Conservation (phyloP, 208 protist species). For the Lotmaria passim region DNA sequence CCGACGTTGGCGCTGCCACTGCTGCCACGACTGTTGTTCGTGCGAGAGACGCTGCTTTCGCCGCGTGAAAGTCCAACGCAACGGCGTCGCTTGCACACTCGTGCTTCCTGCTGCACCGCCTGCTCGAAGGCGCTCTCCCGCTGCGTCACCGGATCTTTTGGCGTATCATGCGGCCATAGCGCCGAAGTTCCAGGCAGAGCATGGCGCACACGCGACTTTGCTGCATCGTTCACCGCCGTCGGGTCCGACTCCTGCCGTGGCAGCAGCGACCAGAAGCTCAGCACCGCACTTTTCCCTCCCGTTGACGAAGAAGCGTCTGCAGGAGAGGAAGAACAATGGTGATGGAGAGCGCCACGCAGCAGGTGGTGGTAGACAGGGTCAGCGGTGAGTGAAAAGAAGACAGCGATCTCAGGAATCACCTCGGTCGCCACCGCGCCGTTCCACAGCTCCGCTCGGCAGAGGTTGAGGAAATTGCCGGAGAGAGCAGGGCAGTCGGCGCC, state of each 20-base stretch:
- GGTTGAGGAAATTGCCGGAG: constrained; percentile 68
- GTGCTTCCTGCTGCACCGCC: constrained; percentile 25
- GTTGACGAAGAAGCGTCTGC: not conserved
- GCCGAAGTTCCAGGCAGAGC: not conserved
- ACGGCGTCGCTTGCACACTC: constrained; percentile 31
- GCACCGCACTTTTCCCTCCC: not conserved
- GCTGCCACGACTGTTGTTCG: not conserved
- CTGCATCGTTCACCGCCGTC: constrained; percentile 2
- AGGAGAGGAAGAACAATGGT: not conserved
- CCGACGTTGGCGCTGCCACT: too few relatives aligned
- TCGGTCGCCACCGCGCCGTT: constrained; percentile 68
- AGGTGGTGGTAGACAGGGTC: constrained; percentile 21
- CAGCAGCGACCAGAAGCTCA: constrained; percentile 22
- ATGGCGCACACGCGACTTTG: not conserved
- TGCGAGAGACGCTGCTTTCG: not conserved
- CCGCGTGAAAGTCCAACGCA: constrained; percentile 9
- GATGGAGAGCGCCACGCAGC: not conserved
- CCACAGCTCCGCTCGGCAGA: constrained; percentile 70
- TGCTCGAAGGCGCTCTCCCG: constrained; percentile 6
- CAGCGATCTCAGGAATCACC: constrained; percentile 65
- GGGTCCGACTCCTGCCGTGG: not conserved
- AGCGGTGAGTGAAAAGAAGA: constrained; percentile 64
- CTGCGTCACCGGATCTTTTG: constrained; percentile 21
- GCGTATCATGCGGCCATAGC: not conserved
- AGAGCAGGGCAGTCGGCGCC: constrained; percentile 66